phyloP scores from a whole-genome alignment of 108 stramenopile genomes.

The Fragilariopsis cylindrus region DNA sequence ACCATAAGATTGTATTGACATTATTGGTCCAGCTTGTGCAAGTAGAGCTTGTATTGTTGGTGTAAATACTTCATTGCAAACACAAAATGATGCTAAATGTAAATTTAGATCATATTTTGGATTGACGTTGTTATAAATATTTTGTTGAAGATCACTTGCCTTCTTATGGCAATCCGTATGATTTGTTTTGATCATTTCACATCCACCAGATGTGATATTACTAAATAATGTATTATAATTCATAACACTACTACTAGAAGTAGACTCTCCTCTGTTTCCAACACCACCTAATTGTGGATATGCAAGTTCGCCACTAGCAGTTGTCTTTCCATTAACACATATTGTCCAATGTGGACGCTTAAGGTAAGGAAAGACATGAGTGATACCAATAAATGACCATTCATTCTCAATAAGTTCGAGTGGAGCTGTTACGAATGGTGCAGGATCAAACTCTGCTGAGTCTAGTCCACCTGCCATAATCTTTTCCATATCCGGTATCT shows the following conservation, averaged over 20 bases:
- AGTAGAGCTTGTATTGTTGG: constrained; percentile 64
- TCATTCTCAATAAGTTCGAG: constrained; percentile 60
- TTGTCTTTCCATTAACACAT: constrained; percentile 72
- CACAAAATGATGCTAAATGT: constrained; percentile 45
- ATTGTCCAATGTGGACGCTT: constrained; percentile 77
- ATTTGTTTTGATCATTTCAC: constrained; percentile 17
- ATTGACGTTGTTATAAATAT: neutral
- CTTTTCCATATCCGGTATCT: constrained; percentile 16
- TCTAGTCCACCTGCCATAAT: neutral
- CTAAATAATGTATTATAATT: constrained; percentile 33
- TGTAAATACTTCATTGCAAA: constrained; percentile 48
- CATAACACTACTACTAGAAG: constrained; percentile 15
- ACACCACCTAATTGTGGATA: constrained; percentile 43
- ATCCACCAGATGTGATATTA: constrained; percentile 35
- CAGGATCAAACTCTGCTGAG: constrained; percentile 1
- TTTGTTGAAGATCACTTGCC: constrained; percentile 23
- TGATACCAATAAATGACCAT: constrained; percentile 76
- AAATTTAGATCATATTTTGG: constrained; percentile 33
- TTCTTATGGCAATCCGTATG: constrained; percentile 19
- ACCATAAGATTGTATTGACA: constrained; percentile 31
- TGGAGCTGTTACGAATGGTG: constrained; percentile 49
- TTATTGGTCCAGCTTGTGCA: constrained; percentile 41
- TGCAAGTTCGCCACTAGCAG: constrained; percentile 60
- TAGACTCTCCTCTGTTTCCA: neutral
- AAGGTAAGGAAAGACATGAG: constrained; percentile 82